These are phyloP conservation scores for Fomitiporia mediterranea DNA, from an alignment of 1,284 basidiomycete genomes.

Conservation along the genomic window DNA sequence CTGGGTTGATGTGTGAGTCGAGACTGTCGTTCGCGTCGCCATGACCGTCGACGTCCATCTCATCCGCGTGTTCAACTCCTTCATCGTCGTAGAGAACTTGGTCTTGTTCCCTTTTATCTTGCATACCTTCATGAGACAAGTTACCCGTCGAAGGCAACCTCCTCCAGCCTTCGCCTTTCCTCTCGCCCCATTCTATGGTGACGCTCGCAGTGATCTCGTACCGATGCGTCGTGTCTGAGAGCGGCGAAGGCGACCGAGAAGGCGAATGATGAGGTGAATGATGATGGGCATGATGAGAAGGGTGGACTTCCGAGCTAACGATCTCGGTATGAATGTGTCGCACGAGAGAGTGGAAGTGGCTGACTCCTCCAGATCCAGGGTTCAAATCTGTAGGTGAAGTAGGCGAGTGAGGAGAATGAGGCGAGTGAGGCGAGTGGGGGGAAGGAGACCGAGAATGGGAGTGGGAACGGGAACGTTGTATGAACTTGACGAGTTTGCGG, in stretches of 20 bases:
- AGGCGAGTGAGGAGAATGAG: too few relatives aligned
- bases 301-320: neutral
- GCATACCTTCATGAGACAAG: too few relatives aligned
- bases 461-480: neutral
- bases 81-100: too few relatives aligned
- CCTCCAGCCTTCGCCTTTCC: neutral
- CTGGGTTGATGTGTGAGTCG: neutral
- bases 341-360: neutral
- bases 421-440: neutral
- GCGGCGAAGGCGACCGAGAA: too few relatives aligned
- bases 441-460: neutral
- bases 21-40: neutral
- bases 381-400: too few relatives aligned
- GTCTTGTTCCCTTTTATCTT: too few relatives aligned
- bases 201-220: conserved; percentile 2
- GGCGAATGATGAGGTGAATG: too few relatives aligned
- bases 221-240: too few relatives aligned
- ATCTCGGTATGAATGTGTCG: neutral
- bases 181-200: neutral
- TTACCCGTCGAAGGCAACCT: too few relatives aligned
- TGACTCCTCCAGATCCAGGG: too few relatives aligned
- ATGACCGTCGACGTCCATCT: neutral
- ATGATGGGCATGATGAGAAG: too few relatives aligned
- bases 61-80: neutral
- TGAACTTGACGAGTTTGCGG: neutral